Base-by-base conservation (phyloP, 1,284 basidiomycete species). In the Moesziomyces sp. region DNA sequence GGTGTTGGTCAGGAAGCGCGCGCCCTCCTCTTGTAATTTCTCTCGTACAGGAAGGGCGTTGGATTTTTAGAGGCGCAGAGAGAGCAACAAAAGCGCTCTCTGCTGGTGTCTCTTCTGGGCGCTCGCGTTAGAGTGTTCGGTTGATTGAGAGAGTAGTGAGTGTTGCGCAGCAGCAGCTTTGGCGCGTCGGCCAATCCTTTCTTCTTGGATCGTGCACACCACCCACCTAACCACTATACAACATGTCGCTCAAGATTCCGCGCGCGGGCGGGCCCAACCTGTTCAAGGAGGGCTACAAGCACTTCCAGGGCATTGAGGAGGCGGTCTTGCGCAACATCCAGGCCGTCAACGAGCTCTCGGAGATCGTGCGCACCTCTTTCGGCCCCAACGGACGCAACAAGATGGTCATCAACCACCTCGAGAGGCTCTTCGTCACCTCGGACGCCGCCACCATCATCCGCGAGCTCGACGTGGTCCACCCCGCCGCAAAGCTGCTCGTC, bases 391-490 rank as follows among this genome's bases (percentile, higher is more conserved):
- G 94, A 44, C 58, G 81, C 53, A 84, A 84, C 77, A 84, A 84
- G 77, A 81, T 84, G 74, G 74, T 84, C 48, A 81, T 84, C 68
- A 84, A 84, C 68, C 97, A 99, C 86, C 88, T 99, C 46, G 94
- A 94, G 60, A 89, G 91, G 83, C 88, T 98, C 50, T 99, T 99
- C 85, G 95, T 99, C 63, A 99, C 97, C 30, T 97, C 93, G 51
- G 97, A 99, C 89, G 96, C 97, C 9, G 97, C 97, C 11, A 99
- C 97, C 61, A 99, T 99, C 86, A 95, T 99, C 83, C 90, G 92
- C 74, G 97, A 99, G 86, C 91, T 98, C 84, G 97, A 99, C 84
- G 94, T 99, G 52, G 93, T 98, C 28, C 97, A 99, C 85, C 97
- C 97, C 0, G 96, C 96, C 6, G 97, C 94, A 30, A 99, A 98